A percentile compares a stretch with the other conserved stretches of the same genome.
phyloP scores from a whole-genome alignment of 169 alveolate species.

The Plasmodium relictum region DNA sequence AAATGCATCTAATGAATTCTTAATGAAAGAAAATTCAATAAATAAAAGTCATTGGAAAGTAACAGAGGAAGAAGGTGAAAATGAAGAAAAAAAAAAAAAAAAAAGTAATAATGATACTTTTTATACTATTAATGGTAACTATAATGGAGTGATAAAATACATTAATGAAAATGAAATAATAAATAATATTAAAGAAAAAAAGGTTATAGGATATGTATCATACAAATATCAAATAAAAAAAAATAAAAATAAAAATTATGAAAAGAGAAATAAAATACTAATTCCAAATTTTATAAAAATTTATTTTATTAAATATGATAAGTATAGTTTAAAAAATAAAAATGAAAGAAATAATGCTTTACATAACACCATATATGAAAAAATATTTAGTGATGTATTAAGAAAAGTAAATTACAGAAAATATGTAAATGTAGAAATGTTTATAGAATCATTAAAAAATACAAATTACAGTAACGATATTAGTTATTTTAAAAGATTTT shows the following conservation, averaged over 20 bases:
- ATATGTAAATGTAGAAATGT: slow-evolving; percentile 32
- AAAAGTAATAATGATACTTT: neutral
- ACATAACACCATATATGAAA: slow-evolving; percentile 10
- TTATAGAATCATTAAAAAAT: slow-evolving; percentile 9
- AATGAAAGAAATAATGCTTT: slow-evolving; percentile 13
- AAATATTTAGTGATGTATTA: slow-evolving; percentile 52
- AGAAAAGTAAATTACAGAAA: slow-evolving; percentile 41
- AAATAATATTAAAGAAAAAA: neutral
- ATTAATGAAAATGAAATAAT: neutral
- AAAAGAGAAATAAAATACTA: neutral
- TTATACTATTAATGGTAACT: neutral
- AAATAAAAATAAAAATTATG: slow-evolving; percentile 14
- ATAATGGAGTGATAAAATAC: neutral
- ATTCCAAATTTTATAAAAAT: slow-evolving; percentile 64
- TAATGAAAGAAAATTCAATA: neutral
- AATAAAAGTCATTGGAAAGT: neutral
- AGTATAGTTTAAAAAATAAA: neutral
- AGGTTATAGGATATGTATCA: slow-evolving; percentile 42
- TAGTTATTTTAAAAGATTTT: slow-evolving; percentile 25
- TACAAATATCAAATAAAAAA: slow-evolving; percentile 39
- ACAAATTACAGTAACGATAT: slow-evolving; percentile 9
- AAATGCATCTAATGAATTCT: neutral
- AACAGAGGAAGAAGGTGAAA: neutral
- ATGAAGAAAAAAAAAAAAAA: neutral
- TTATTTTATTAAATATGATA: slow-evolving; percentile 26